Evolutionary conservation across 2,329 filamentous ascomycete genomes (phyloP).

Genomic region (Ophiostoma novo-ulmi): DNA sequence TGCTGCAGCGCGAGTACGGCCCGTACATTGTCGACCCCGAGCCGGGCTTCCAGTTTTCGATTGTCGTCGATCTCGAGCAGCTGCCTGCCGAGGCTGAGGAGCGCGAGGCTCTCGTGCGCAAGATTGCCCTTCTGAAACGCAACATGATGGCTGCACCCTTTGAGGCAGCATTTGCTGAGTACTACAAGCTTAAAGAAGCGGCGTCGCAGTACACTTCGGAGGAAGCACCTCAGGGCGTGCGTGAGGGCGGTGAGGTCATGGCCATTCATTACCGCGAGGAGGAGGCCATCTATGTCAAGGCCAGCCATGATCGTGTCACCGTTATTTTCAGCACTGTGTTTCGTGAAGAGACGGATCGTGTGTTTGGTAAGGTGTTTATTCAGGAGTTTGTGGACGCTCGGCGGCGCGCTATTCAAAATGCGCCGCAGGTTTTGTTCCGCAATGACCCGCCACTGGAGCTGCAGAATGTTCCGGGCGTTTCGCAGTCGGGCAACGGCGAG

Average conservation of each 20-base stretch:
- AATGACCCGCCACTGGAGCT: conserved; percentile 92
- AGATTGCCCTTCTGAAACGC: conserved; percentile 88
- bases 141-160: conserved; percentile 99
- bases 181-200: conserved; percentile 78
- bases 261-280: conserved; percentile 98
- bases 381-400: conserved; percentile 98
- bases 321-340: conserved; percentile 99
- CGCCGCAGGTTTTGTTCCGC: conserved; percentile 92
- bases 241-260: conserved; percentile 87
- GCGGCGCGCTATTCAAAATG: conserved; percentile 93
- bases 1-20: conserved; percentile 92
- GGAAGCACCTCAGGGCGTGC: conserved; percentile 83
- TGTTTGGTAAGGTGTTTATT: conserved; percentile 97
- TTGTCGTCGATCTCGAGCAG: conserved; percentile 81
- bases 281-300: conserved; percentile 98
- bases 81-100: conserved; percentile 75
- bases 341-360: conserved; percentile 92
- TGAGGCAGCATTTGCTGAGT: conserved; percentile 92
- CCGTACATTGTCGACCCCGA: conserved; percentile 84
- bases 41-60: conserved; percentile 91
- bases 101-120: conserved; percentile 77
- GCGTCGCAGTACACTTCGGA: conserved; percentile 91
- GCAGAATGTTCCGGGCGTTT: conserved; percentile 78
- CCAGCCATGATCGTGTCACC: conserved; percentile 90
- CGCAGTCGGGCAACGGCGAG: conserved; percentile 69